phyloP scores from a whole-genome alignment of 148 eudicot species.

The Arctostaphylos glauca region DNA sequence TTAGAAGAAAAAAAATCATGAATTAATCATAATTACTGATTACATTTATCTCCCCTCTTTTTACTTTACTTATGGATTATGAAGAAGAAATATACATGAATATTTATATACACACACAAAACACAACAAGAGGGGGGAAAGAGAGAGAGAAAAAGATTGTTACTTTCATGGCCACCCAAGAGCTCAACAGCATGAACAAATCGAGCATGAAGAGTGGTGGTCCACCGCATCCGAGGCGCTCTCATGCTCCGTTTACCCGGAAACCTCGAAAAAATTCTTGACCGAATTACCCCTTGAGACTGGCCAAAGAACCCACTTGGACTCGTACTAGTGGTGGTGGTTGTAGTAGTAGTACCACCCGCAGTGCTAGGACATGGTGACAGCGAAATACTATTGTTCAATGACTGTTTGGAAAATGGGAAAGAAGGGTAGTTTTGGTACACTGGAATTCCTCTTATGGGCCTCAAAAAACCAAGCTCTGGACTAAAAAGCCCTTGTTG shows the following conservation, averaged over 20 bases:
- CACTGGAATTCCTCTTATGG: slow-evolving; percentile 85
- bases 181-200: slow-evolving; percentile 98
- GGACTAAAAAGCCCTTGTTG: slow-evolving; percentile 26
- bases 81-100: not conserved
- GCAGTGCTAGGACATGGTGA: slow-evolving; percentile 14
- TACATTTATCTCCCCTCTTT: not conserved
- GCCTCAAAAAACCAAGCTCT: slow-evolving; percentile 52
- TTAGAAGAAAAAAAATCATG: not conserved
- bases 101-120: not conserved
- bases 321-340: not conserved
- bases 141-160: not conserved
- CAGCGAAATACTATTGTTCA: slow-evolving; percentile 9
- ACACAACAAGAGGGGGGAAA: not conserved
- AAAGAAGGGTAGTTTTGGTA: slow-evolving; percentile 62
- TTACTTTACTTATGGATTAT: not conserved
- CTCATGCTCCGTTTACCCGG: slow-evolving; percentile 85
- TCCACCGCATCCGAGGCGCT: slow-evolving; percentile 98
- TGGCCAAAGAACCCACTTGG: slow-evolving; percentile 8
- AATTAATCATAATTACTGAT: not conserved
- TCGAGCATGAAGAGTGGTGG: slow-evolving; percentile 87
- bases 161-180: slow-evolving; percentile 98
- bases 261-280: slow-evolving; percentile 69
- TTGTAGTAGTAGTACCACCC: not conserved
- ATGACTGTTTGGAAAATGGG: slow-evolving; percentile 36
- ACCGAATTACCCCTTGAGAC: slow-evolving; percentile 48